These are phyloP conservation scores for Zygosaccharomyces gambellarensis DNA, from an alignment of 805 yeast species.

Conservation along the genomic window DNA sequence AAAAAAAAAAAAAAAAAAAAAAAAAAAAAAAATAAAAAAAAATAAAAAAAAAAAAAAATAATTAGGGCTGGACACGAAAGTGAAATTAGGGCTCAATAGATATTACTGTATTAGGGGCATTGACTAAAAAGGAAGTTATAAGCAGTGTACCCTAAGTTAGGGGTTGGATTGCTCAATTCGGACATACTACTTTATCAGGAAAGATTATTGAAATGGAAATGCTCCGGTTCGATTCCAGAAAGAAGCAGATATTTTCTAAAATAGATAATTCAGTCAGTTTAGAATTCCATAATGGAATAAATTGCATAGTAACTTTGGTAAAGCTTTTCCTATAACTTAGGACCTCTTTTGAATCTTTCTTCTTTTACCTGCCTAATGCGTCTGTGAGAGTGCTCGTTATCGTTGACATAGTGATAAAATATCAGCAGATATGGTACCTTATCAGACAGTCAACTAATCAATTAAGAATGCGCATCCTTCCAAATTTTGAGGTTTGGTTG, in stretches of 20 bases:
- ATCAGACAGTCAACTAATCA: background rate
- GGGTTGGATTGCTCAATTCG: background rate
- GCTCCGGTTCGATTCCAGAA: background rate
- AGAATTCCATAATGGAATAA: too few relatives aligned
- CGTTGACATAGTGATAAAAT: background rate
- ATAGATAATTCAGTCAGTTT: too few relatives aligned
- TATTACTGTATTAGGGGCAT: background rate
- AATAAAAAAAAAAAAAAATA: too few relatives aligned
- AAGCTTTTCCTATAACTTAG: background rate
- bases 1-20: background rate
- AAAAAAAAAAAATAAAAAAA: background rate
- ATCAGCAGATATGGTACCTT: background rate
- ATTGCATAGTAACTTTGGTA: background rate
- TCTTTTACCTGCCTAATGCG: background rate
- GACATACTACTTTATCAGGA: background rate
- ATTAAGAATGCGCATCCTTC: background rate
- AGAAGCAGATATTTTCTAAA: too few relatives aligned
- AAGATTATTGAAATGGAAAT: background rate
- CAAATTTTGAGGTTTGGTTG: background rate
- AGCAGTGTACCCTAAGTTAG: background rate
- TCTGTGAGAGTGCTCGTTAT: background rate
- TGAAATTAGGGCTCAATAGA: background rate
- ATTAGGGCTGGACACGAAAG: background rate
- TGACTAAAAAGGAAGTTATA: background rate
- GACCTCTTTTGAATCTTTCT: background rate